phyloP scores from a whole-genome alignment of 495 filamentous ascomycete species.

The Neurospora pannonica region DNA sequence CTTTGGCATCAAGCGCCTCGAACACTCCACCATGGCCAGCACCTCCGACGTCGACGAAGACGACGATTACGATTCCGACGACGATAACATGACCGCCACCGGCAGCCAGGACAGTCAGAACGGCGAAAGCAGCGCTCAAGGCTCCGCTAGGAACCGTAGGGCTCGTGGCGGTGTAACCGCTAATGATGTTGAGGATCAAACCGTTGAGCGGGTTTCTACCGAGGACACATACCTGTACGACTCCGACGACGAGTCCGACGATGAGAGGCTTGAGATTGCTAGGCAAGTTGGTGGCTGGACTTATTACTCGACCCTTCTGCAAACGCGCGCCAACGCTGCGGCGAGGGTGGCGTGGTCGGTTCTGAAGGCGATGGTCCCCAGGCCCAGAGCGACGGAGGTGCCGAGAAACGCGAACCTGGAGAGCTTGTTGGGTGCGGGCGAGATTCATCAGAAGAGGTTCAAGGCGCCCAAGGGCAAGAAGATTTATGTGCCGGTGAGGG shows the following conservation, averaged over 20 bases:
- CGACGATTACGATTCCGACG: constrained; percentile 47
- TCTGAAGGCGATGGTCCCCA: constrained; percentile 46
- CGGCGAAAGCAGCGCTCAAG: constrained; percentile 25
- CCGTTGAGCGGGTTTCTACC: constrained; percentile 35
- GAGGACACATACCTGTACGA: constrained; percentile 84
- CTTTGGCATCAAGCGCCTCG: constrained; percentile 80
- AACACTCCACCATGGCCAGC: constrained; percentile 60
- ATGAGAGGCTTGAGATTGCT: constrained; percentile 64
- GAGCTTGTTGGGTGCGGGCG: constrained; percentile 34
- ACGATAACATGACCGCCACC: constrained; percentile 21
- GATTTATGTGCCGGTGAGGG: constrained; percentile 89
- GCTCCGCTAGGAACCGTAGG: constrained; percentile 30
- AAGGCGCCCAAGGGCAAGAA: constrained; percentile 82
- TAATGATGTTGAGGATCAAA: constrained; percentile 42
- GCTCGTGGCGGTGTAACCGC: constrained; percentile 14
- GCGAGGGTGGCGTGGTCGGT: constrained; percentile 31
- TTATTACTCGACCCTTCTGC: constrained; percentile 49
- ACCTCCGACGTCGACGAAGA: constrained; percentile 71
- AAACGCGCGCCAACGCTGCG: constrained; percentile 20
- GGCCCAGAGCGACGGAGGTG: constrained; percentile 51
- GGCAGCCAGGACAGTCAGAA: constrained; percentile 11
- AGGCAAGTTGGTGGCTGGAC: constrained; percentile 60
- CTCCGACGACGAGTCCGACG: constrained; percentile 72
- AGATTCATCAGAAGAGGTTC: constrained; percentile 57
- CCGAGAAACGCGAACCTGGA: constrained; percentile 41